Evolutionary conservation across 2,329 filamentous ascomycete species (phyloP), one percentile per base, ranked within the genome.

Genomic region (Teratosphaeria zuluensis): DNA sequence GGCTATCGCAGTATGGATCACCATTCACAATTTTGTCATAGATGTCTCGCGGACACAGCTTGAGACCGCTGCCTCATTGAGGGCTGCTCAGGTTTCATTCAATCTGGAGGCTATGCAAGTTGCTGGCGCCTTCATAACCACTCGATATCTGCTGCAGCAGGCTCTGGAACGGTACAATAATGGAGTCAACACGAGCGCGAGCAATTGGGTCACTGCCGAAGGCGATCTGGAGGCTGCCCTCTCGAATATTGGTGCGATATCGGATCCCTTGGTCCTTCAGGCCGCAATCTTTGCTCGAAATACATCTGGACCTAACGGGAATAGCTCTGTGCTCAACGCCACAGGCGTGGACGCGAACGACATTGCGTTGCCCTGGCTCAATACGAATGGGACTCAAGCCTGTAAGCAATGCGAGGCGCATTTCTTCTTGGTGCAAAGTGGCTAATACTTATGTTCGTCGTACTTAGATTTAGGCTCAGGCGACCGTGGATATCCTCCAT

Each of bases 41-140:
- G 72, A 72, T 54, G 78, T 86, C 58, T 77, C 79, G 72, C 78
- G 72, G 2, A 64, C 64, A 55, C 82, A 86, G 56, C 82, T 96
- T 54, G 78, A 85, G 28, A 79, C 96, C 62, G 90, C 90, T 1
- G 92, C 92, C 8, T 91, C 88, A 2, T 84, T 96, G 69, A 96
- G 96, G 73, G 87, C 91, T 21, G 85, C 88, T 32, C 87, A 92
- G 69, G 81, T 96, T 62, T 80, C 87, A 4, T 87, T 89, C 56
- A 88, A 90, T 69, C 81, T 96, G 57, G 80, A 89, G 56, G 80
- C 95, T 55, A 84, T 95, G 64, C 84, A 91, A 74, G 88, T 88
- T 33, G 87, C 85, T 60, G 88, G 86, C 68, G 79, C 81, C 57
- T 86, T 87, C 57, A 86, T 94, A 52, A 79, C 86, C 6, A 91